phyloP scores from a whole-genome alignment of 176 grass and related monocot species.

The Aegilops longissima region DNA sequence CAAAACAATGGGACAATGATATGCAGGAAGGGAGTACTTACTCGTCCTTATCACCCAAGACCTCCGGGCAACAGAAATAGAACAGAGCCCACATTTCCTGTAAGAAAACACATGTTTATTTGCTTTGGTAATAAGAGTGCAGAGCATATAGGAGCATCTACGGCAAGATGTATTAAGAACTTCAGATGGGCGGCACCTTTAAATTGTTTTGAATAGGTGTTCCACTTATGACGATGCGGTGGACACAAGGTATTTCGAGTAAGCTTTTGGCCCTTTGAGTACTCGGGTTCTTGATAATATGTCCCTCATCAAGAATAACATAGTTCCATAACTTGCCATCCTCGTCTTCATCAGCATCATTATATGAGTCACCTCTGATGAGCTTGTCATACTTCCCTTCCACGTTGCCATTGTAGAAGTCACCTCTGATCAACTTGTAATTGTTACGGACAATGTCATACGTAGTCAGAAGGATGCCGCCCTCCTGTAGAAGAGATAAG shows the following conservation, averaged over 20 bases:
- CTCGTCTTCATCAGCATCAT: constrained; percentile 44
- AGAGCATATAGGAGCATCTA: not conserved
- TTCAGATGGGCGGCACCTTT: constrained; percentile 45
- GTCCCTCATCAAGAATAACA: constrained; percentile 87
- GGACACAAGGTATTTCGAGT: constrained; percentile 79
- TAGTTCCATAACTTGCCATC: constrained; percentile 85
- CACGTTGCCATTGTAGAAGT: constrained; percentile 23
- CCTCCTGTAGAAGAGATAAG: constrained; percentile 53
- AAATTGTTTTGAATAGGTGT: constrained; percentile 96
- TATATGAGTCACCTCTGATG: constrained; percentile 52
- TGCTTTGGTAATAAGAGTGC: constrained; percentile 2
- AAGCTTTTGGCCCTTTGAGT: constrained; percentile 87
- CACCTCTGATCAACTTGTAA: constrained; percentile 73
- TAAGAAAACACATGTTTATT: constrained; percentile 31
- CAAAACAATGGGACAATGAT: constrained; percentile 17
- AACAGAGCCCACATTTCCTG: constrained; percentile 99
- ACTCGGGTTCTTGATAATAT: constrained; percentile 91
- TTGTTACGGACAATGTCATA: constrained; percentile 93
- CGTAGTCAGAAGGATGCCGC: constrained; percentile 82
- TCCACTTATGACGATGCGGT: constrained; percentile 88
- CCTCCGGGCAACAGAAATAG: constrained; percentile 84
- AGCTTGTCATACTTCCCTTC: constrained; percentile 71
- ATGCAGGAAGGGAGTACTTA: constrained; percentile 35
- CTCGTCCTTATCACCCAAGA: constrained; percentile 88
- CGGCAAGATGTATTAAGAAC: constrained; percentile 7